Evolutionary conservation across 1,139 yeast species (phyloP), one percentile per base, ranked within the genome.

Genomic region (Taphrina sp.): DNA sequence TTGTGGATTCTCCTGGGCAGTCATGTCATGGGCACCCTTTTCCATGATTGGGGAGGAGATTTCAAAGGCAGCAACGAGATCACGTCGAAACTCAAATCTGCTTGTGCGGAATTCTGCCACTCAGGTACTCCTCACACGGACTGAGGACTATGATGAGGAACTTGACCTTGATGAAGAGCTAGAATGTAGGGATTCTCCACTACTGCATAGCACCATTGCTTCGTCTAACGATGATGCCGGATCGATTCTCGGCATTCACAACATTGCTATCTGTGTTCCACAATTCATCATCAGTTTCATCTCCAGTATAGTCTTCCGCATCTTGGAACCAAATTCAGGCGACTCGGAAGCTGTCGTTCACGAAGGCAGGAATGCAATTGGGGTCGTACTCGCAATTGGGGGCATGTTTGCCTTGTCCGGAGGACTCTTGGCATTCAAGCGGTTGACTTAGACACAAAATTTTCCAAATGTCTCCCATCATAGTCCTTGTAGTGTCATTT

Each of bases 1-100:
- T 7, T 67, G 71, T 47, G 76, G 76, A 10, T 63, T 71, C 52
- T 62, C 74, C 1, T 72, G 76, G 75, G 74, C 75, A 0, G 61
- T 70, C 26, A 67, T 72, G 1, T 64, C 72, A 2, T 72, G 76
- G 76, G 74, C 72, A 0, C 75, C 76, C 12, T 72, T 67, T 60
- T 67, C 74, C 1, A 60, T 72, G 14, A 64, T 72, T n/a, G 73
- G 73, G 1, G 71, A 70, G 57, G 72, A 72, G 36, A 70, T 72
- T 31, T 67, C 68, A 34, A 60, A 54, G 43, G 39, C 61, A 2
- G 58, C 43, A 23, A 29, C 36, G 14, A 51, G 23, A 23, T 46
- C 24, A 26, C 38, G 26, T 20, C n/a, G 41, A 36, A 22, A 36
- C 17, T 31, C 58, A 1, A 51, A 58, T 19, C 55, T 58, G 5